Conservation (phyloP, 352 stramenopile genomes). For the Phytophthora constricta region DNA sequence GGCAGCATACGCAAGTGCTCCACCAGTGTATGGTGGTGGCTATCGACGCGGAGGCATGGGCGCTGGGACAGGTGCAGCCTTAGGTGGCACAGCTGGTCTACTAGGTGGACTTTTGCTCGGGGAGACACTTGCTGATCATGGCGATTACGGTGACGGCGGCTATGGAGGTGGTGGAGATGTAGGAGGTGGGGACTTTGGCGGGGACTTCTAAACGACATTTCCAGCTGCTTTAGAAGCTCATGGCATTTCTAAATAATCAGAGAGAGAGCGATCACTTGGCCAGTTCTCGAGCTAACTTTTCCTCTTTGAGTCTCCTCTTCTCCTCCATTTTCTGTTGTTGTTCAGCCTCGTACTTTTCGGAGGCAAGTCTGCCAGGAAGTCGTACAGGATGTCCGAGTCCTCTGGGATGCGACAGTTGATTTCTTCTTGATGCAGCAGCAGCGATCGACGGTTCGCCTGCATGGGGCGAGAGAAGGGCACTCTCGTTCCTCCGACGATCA, state of each 20-base stretch:
- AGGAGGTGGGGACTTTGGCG: conserved; percentile 42
- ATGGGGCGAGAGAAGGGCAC: conserved; percentile 42
- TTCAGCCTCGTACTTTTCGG: conserved; percentile 10
- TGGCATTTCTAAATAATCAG: conserved; percentile 26
- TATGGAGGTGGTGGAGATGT: conserved; percentile 23
- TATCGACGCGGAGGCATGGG: conserved; percentile 46
- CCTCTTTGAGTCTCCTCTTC: conserved; percentile 26
- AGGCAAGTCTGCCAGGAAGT: conserved; percentile 32
- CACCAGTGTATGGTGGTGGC: conserved; percentile 27
- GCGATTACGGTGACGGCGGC: conserved; percentile 13
- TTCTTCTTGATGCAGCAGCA: conserved; percentile 24
- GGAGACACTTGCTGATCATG: conserved; percentile 44
- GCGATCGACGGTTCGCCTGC: conserved; percentile 31
- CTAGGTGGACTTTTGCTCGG: conserved; percentile 52
- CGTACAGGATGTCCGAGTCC: conserved; percentile 17
- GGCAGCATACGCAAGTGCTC: neutral
- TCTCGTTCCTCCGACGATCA: conserved; percentile 31
- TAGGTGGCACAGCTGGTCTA: conserved; percentile 57
- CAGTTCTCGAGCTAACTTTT: conserved; percentile 30
- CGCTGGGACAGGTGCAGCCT: conserved; percentile 48
- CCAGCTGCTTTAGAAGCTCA: too few species aligned
- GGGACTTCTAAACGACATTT: conserved; percentile 63
- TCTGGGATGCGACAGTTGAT: conserved; percentile 29
- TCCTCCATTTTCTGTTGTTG: conserved; percentile 16
- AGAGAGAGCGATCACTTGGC: conserved; percentile 21